Conservation (phyloP, 75 land plant species). For the Sequoia sempervirens region DNA sequence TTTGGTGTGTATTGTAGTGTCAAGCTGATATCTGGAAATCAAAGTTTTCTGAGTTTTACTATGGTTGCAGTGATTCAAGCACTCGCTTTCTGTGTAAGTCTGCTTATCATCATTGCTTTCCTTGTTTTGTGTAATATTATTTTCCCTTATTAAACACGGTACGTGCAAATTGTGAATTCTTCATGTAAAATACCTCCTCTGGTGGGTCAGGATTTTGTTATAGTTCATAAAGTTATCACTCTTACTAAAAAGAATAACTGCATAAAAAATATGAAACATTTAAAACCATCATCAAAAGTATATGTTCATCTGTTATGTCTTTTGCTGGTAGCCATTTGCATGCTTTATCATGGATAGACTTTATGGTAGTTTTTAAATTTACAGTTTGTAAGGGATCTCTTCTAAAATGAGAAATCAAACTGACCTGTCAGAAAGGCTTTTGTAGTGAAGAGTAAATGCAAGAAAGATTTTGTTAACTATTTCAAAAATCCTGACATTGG, state of each 20-base stretch:
- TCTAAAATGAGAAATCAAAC: background rate
- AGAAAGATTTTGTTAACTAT: background rate
- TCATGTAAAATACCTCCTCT: background rate
- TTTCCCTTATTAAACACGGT: background rate
- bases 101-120: background rate
- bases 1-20: constrained; percentile 15
- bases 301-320: background rate
- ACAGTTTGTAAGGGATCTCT: background rate
- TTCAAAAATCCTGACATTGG: background rate
- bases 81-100: constrained; percentile 54
- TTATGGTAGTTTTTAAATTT: background rate
- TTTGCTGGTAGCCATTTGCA: background rate
- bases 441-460: background rate
- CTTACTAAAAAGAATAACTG: background rate
- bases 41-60: constrained; percentile 31
- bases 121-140: background rate
- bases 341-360: background rate
- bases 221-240: background rate
- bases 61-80: constrained; percentile 68
- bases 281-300: background rate
- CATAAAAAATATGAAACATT: background rate
- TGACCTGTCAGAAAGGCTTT: background rate
- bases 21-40: constrained; percentile 55
- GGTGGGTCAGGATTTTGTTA: background rate
- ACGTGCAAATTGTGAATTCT: background rate